Evolutionary conservation across 441 rosid genomes (phyloP).

Genomic region (Brassica hybrid): DNA sequence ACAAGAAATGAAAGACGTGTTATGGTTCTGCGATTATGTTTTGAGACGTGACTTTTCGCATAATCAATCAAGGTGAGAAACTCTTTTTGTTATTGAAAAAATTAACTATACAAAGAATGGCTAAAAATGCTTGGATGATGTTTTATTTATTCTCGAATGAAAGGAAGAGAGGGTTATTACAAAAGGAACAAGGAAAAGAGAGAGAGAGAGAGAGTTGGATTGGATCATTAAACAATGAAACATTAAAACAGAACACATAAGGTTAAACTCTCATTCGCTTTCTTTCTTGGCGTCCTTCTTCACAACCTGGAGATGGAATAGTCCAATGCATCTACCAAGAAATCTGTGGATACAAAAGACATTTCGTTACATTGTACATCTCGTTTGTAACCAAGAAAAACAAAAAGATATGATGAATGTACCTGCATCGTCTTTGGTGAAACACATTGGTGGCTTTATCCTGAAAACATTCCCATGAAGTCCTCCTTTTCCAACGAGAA

Average conservation of each 20-base stretch:
- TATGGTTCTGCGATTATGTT: no score
- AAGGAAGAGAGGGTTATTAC: background rate
- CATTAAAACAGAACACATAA: slow-evolving; percentile 1
- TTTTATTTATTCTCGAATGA: background rate
- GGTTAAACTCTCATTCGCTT: background rate
- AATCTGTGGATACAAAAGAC: slow-evolving; percentile 59
- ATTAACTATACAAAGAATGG: no score
- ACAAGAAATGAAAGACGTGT: no score
- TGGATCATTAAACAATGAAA: background rate
- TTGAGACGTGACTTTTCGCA: background rate
- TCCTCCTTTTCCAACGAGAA: slow-evolving; percentile 95
- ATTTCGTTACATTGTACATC: background rate
- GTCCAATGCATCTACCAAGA: slow-evolving; percentile 87
- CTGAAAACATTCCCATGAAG: slow-evolving; percentile 85
- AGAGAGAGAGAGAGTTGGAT: background rate
- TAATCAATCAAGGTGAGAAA: no score
- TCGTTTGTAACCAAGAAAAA: background rate
- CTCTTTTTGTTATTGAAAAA: no score
- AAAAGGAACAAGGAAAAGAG: background rate
- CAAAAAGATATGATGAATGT: background rate
- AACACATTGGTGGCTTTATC: slow-evolving; percentile 38
- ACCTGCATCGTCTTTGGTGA: slow-evolving; percentile 13
- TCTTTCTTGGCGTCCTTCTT: slow-evolving; percentile 36
- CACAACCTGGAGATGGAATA: slow-evolving; percentile 71
- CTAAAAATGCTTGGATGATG: slow-evolving; percentile 19